Percentiles rank a stretch among this genome's conserved stretches.
These are phyloP conservation scores for Plasmopara halstedii DNA, from an alignment of 352 stramenopile species.

Conservation along the genomic window DNA sequence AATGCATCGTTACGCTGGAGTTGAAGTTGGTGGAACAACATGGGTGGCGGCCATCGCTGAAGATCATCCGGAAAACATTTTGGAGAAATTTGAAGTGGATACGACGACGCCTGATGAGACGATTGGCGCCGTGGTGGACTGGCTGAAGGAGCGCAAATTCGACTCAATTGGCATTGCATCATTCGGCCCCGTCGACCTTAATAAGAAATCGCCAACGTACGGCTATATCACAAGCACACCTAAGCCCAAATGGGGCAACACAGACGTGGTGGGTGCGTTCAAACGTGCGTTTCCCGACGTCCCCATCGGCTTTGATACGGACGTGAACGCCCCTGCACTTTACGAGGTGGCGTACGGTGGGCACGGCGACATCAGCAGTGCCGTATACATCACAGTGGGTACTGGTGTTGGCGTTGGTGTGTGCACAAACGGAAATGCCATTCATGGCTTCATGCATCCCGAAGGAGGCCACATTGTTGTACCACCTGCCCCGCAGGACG, in stretches of 20 bases:
- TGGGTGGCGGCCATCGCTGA: slow-evolving; percentile 91
- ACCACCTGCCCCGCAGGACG: slow-evolving; percentile 63
- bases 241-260: slow-evolving; percentile 91
- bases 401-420: slow-evolving; percentile 95
- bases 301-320: slow-evolving; percentile 92
- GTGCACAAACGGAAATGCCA: slow-evolving; percentile 82
- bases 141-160: slow-evolving; percentile 78
- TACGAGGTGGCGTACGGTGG: slow-evolving; percentile 88
- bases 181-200: slow-evolving; percentile 91
- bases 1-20: slow-evolving; percentile 32
- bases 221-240: slow-evolving; percentile 94
- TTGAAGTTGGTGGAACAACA: slow-evolving; percentile 94
- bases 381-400: slow-evolving; percentile 94
- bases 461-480: slow-evolving; percentile 85
- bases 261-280: slow-evolving; percentile 66
- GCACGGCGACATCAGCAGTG: slow-evolving; percentile 67
- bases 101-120: slow-evolving; percentile 86
- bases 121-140: slow-evolving; percentile 60
- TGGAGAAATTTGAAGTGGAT: slow-evolving; percentile 71
- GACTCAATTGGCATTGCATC: slow-evolving; percentile 89
- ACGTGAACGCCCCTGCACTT: slow-evolving; percentile 96
- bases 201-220: slow-evolving; percentile 75
- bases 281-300: slow-evolving; percentile 62
- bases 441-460: slow-evolving; percentile 95
- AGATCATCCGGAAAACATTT: slow-evolving; percentile 82